Conservation (phyloP, 2,329 filamentous ascomycete species). For the Anthostomella pinea region DNA sequence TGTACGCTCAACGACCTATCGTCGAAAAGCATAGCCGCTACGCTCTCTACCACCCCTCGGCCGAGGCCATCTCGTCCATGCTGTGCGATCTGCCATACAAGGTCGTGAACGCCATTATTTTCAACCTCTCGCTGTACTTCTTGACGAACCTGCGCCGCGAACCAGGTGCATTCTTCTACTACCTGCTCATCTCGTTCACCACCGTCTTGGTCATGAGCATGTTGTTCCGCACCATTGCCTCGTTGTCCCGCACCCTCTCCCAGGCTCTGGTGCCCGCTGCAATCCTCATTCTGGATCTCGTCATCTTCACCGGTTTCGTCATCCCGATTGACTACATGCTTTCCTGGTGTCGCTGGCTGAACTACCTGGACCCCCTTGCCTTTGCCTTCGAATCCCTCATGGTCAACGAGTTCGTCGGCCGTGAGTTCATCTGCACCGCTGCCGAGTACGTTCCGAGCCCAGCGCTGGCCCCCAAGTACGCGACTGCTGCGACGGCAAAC, state of each 20-base stretch:
- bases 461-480: conserved; percentile 34
- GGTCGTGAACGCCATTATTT: conserved; percentile 67
- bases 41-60: conserved; percentile 84
- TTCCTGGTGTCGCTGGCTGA: conserved; percentile 79
- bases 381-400: conserved; percentile 81
- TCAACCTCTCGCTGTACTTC: conserved; percentile 83
- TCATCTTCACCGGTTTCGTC: conserved; percentile 70
- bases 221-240: conserved; percentile 81
- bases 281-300: conserved; percentile 60
- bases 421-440: conserved; percentile 53
- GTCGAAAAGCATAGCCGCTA: conserved; percentile 88
- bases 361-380: conserved; percentile 74
- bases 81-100: conserved; percentile 84
- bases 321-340: conserved; percentile 68
- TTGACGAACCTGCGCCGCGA: conserved; percentile 77
- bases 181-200: conserved; percentile 71
- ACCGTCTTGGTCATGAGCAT: conserved; percentile 79
- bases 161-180: conserved; percentile 79
- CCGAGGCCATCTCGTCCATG: conserved; percentile 86
- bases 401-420: conserved; percentile 75
- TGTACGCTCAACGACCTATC: conserved; percentile 86
- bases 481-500: conserved; percentile 34
- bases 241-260: conserved; percentile 67
- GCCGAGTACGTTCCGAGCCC: conserved; percentile 40
- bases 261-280: conserved; percentile 61